These are phyloP conservation scores for Linum usitatissimum DNA, from an alignment of 345 rosid species.

Conservation along the genomic window DNA sequence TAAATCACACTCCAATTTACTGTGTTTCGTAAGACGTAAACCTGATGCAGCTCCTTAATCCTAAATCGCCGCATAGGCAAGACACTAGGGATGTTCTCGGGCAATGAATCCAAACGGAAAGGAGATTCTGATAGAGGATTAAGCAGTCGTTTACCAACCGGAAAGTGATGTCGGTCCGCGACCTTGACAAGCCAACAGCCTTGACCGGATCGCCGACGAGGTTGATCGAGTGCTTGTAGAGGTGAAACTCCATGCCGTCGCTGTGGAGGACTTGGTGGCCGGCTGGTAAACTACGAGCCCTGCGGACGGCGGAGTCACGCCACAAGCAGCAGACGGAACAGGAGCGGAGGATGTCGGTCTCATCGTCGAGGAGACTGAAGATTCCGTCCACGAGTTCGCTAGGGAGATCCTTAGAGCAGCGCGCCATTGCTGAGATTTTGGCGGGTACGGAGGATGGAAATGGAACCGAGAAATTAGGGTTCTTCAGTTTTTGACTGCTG, in stretches of 20 bases:
- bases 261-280: constrained; percentile 46
- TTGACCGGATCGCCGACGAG: constrained; percentile 30
- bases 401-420: constrained; percentile 51
- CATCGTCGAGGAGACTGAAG: constrained; percentile 34
- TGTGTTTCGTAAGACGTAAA: constrained; percentile 47
- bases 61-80: constrained; percentile 32
- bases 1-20: constrained; percentile 33
- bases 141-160: constrained; percentile 30
- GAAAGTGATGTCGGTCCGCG: constrained; percentile 25
- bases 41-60: constrained; percentile 49
- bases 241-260: constrained; percentile 38
- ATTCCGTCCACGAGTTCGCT: constrained; percentile 53
- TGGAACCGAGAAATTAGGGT: too few relatives aligned
- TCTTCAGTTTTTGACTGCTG: too few relatives aligned
- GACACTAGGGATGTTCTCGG: constrained; percentile 33
- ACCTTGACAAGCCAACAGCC: constrained; percentile 57
- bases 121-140: constrained; percentile 48
- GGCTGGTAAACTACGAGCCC: constrained; percentile 27
- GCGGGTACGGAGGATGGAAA: background rate
- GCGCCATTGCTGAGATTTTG: constrained; percentile 31
- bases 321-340: constrained; percentile 81
- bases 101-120: constrained; percentile 16
- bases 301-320: constrained; percentile 45
- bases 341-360: constrained; percentile 50
- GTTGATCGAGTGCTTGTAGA: constrained; percentile 51